phyloP scores from a whole-genome alignment of 306 rosid species.

The Vigna reflexopilosa region DNA sequence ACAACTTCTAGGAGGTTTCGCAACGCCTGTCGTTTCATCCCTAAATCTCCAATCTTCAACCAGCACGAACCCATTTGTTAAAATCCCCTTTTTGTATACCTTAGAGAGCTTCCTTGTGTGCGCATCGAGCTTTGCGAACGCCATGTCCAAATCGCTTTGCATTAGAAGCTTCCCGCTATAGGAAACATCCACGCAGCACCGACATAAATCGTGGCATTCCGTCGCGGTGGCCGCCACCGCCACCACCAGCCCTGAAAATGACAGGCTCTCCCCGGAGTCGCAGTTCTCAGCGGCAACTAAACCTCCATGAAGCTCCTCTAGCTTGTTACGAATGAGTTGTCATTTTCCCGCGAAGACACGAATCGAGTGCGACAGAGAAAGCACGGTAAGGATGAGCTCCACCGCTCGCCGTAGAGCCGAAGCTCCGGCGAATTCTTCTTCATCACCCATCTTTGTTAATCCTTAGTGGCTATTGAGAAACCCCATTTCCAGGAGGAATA shows the following conservation, averaged over 20 bases:
- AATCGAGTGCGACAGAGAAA: slow-evolving; percentile 69
- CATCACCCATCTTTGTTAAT: slow-evolving; percentile 57
- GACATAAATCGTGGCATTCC: slow-evolving; percentile 77
- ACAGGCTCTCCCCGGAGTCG: slow-evolving; percentile 60
- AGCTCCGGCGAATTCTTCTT: slow-evolving; percentile 38
- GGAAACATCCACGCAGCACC: slow-evolving; percentile 80
- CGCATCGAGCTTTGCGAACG: slow-evolving; percentile 61
- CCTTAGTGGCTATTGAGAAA: slow-evolving; percentile 39
- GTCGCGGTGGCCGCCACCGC: slow-evolving; percentile 42
- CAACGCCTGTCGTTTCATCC: too few species aligned
- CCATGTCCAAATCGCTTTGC: slow-evolving; percentile 91
- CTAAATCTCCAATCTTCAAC: too few species aligned
- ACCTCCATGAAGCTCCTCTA: slow-evolving; percentile 75
- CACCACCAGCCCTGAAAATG: slow-evolving; percentile 46
- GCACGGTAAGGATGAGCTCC: slow-evolving; percentile 58
- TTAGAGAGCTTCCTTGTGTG: slow-evolving; percentile 64
- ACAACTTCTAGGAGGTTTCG: neutral
- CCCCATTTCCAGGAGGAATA: slow-evolving; percentile 61
- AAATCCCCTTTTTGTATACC: slow-evolving; percentile 64
- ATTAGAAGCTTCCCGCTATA: slow-evolving; percentile 92
- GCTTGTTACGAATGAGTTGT: slow-evolving; percentile 74
- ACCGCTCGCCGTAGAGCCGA: slow-evolving; percentile 57
- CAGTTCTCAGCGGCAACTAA: slow-evolving; percentile 66
- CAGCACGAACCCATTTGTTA: slow-evolving; percentile 58
- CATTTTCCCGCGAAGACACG: slow-evolving; percentile 82